Base-by-base conservation (phyloP, 176 grass and related monocot genomes). In the Oryza nivara region DNA sequence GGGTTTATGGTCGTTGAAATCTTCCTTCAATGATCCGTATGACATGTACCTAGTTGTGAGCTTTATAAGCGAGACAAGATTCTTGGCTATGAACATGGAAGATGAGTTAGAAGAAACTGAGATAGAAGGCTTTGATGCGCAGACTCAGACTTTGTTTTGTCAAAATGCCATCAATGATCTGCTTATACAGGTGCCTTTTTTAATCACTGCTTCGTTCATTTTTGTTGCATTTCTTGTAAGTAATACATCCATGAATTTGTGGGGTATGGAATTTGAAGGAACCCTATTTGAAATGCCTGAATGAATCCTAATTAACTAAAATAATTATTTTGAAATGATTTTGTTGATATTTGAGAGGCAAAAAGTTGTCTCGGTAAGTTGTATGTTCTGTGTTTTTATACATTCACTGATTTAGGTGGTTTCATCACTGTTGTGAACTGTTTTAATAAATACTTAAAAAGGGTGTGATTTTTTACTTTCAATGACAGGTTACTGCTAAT, bases 71-170 rank as follows among this genome's bases (percentile, higher is more conserved):
- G 96, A 98, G 93, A 95, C 96, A 15, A 87, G 96, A 65, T 89
- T 98, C 76, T 83, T 98, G 74, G 96, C 93, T 7, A 98, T 98
- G 96, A 98, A 98, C 85, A 93, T 98, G 85, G 96, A 98, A 40
- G 93, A 95, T 90, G 96, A 93, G 51, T 80, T 98, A 65, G 91
- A 98, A 88, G 96, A 98, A 91, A 95, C 86, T 23, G 93, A 94
- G 88, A 94, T 98, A 76, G 91, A 93, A 88, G 96, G 96, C 49
- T 98, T 98, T 81, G 88, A 90, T 89, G 89, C 96, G 47, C 91
- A 98, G 70, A 91, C 86, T 19, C 91, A 98, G 73, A 98, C 96
- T 22, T 89, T 98, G 75, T 95, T 95, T 84, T 98, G 96, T 80
- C 93, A 98, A 75, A 98, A 98, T 95, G 89, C 88, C 30, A 87